These are phyloP conservation scores for Coprinopsis strossmayeri DNA, from an alignment of 768 basidiomycete genomes.

Conservation along the genomic window DNA sequence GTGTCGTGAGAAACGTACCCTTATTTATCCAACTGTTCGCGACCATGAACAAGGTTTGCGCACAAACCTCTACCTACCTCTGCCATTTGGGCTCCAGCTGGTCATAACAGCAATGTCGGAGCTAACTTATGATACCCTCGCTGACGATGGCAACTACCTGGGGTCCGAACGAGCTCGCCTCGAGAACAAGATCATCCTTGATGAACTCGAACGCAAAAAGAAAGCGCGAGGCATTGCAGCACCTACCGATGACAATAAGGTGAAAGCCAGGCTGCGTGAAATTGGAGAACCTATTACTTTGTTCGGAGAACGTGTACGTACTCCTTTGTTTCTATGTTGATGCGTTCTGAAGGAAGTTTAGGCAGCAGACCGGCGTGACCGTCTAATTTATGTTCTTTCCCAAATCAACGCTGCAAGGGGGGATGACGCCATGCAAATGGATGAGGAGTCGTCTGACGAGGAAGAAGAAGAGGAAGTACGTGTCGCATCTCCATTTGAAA, in stretches of 20 bases:
- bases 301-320: conserved; percentile 91
- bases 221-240: conserved; percentile 89
- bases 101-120: conserved; percentile 47
- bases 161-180: conserved; percentile 69
- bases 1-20: too few relatives aligned
- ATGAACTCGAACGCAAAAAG: conserved; percentile 97
- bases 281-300: conserved; percentile 96
- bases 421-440: conserved; percentile 70
- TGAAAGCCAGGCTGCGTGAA: conserved; percentile 83
- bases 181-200: conserved; percentile 83
- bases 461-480: conserved; percentile 64
- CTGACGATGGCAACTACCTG: conserved; percentile 72
- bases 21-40: too few relatives aligned
- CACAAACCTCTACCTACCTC: too few relatives aligned
- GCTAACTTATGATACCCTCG: conserved; percentile 67
- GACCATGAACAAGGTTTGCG: too few relatives aligned
- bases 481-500: neutral
- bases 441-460: conserved; percentile 61
- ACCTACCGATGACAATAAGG: conserved; percentile 93
- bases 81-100: neutral
- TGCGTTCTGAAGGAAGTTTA: conserved; percentile 23
- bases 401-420: conserved; percentile 89
- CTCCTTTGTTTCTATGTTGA: conserved; percentile 9
- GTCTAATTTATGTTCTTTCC: conserved; percentile 89
- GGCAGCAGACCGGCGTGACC: conserved; percentile 94